Evolutionary conservation across 1,139 yeast genomes (phyloP), one percentile per base, ranked within the genome.

Genomic region (Saccharomyces uvarum): DNA sequence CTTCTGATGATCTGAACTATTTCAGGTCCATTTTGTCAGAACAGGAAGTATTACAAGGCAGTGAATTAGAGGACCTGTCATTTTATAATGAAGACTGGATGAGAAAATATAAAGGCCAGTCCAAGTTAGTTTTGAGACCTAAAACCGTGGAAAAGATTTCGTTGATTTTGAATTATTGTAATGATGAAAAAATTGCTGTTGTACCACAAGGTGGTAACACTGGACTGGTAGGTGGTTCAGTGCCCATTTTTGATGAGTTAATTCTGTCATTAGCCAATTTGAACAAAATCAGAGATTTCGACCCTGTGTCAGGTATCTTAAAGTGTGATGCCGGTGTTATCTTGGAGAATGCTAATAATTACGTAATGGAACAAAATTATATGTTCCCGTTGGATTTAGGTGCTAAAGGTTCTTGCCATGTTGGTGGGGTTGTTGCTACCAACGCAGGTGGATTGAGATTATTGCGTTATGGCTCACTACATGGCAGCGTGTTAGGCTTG

Each of bases 171-270:
- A 83, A 84, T 69, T 86, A 89, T 71, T 89, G 97, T 76, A 87
- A 88, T 67, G 88, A 84, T 32, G 74, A 84, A 51, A 80, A 78
- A 58, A 73, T 91, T 42, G 97, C 98, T 0, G 84, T 91, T 49
- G 97, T 89, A 5, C 98, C 99, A 11, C 98, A 93, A 72, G 97
- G 98, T 67, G 99, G 99, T 59, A 91, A 91, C 71, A 91, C 98
- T 2, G 97, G 97, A 19, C 79, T 91, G 53, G 99, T 93, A 42
- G 99, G 98, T 56, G 99, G 98, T 2, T 86, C 96, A 1, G 83
- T 84, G 29, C 97, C 99, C 0, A 84, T 91, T 1, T 93, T 90
- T 70, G 99, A 91, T 70, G 99, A 91, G 72, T 82, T 93, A 51
- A 79, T 91, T 32, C 62, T 91, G 31, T 86, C 90, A 1, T 73